A percentile compares a stretch with the other conserved stretches of the same genome.
phyloP scores from a whole-genome alignment of 164 flowering plant species.

The Buxus sempervirens region DNA sequence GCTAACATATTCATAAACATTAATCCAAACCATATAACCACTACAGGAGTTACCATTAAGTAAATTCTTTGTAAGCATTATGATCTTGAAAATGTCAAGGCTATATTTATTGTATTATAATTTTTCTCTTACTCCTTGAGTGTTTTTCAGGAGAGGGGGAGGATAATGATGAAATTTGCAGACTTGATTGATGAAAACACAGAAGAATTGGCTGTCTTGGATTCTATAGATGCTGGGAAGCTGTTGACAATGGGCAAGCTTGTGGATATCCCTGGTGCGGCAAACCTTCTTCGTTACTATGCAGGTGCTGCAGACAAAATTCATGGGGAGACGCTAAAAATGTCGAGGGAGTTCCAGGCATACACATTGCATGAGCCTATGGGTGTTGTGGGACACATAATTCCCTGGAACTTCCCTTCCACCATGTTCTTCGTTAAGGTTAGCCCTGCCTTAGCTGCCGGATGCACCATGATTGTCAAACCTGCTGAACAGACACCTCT shows the following conservation, averaged over 20 bases:
- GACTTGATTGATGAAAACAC: conserved; percentile 55
- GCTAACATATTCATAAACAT: too few species aligned
- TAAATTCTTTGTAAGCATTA: too few species aligned
- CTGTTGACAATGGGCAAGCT: conserved; percentile 30
- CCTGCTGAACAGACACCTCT: conserved; percentile 91
- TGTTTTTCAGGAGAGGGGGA: conserved; percentile 51
- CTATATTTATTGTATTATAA: too few species aligned
- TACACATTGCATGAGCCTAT: conserved; percentile 75
- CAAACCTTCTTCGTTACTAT: conserved; percentile 48
- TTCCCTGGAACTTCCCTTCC: conserved; percentile 79
- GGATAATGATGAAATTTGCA: conserved; percentile 62
- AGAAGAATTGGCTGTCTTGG: conserved; percentile 69
- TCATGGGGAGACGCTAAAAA: conserved; percentile 68
- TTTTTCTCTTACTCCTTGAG: not conserved
- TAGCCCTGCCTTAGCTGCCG: conserved; percentile 76
- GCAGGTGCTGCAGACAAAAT: conserved; percentile 92
- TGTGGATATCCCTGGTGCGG: conserved; percentile 40
- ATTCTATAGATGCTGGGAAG: conserved; percentile 67
- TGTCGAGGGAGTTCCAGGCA: conserved; percentile 44
- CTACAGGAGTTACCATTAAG: too few species aligned
- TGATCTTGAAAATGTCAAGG: too few species aligned
- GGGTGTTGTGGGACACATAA: conserved; percentile 78
- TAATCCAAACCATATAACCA: too few species aligned
- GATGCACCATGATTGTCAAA: conserved; percentile 84
- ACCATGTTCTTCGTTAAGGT: conserved; percentile 50